Base-by-base conservation (phyloP, 2,329 filamentous ascomycete genomes). In the Fusarium pilosicola region DNA sequence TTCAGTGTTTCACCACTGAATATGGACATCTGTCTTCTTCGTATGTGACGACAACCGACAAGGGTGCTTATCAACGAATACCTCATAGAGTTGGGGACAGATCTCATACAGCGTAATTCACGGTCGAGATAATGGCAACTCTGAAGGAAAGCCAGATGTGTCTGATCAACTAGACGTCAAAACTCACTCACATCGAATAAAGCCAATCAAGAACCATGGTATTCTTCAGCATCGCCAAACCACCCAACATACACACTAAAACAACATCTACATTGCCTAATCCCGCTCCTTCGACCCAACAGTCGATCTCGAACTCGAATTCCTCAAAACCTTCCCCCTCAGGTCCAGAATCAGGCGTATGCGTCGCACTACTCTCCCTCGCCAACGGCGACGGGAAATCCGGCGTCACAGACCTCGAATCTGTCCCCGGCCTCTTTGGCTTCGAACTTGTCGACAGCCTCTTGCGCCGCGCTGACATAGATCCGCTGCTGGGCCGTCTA, bases 381-480 rank as follows among this genome's bases (percentile, higher is more conserved):
- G 86, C 85, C 67, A 90, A 78, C 7, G 88, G 88, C 7, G 88
- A 89, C 9, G 88, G 83, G 24, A 84, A 83, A 46, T 90, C 88
- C 2, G 88, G 88, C 7, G 88, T 89, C 6, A 87, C 83, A 9
- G 87, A 89, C 57, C 88, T 81, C 8, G 85, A 86, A 52, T 89
- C 87, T 8, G 82, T 81, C 1, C 83, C 83, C 0, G 85, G 80
- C 39, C 87, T 83, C 76, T 84, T 86, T 24, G 84, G 74, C 69
- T 83, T 84, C 30, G 84, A 80, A 36, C 80, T 79, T 10, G 86
- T 83, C 15, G 84, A 79, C 48, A 84, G 81, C 81, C 88, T 89
- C 81, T 87, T 88, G 42, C 87, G 82, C 61, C 86, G 84, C 26
- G 88, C 87, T 7, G 86, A 85, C 6, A 84, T 84, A 13, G 86